Conservation (phyloP, 2,329 filamentous ascomycete genomes). For the Cytospora paraplurivora region DNA sequence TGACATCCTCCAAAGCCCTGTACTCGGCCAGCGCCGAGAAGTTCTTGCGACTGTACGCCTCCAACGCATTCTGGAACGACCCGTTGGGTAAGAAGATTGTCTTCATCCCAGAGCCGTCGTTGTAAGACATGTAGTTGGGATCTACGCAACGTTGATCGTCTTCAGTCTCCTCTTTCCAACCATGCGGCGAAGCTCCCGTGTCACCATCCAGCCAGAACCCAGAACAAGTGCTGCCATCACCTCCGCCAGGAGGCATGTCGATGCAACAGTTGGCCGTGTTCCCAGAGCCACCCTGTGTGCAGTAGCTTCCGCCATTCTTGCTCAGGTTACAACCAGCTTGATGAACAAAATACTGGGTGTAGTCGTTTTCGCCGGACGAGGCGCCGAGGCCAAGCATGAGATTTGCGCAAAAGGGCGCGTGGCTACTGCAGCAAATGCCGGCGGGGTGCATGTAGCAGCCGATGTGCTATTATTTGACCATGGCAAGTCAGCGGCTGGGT, state of each 20-base stretch:
- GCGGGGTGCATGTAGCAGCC: slow-evolving; percentile 3
- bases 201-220: slow-evolving; percentile 2
- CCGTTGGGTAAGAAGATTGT: neutral
- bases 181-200: neutral
- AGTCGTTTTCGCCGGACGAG: neutral
- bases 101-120: neutral
- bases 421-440: neutral
- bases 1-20: slow-evolving; percentile 1
- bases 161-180: neutral
- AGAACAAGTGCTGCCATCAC: neutral
- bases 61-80: neutral
- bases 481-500: neutral
- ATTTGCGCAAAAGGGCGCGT: neutral
- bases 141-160: neutral
- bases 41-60: neutral
- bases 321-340: neutral
- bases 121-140: slow-evolving; percentile 5
- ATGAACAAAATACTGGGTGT: slow-evolving; percentile 2
- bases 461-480: neutral
- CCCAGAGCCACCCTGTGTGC: neutral
- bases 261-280: neutral
- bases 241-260: neutral
- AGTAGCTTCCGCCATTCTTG: slow-evolving; percentile 1
- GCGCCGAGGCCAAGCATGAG: neutral
- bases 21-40: neutral